Conservation (phyloP, 129 eudicot genomes). For the Lactuca sativa region DNA sequence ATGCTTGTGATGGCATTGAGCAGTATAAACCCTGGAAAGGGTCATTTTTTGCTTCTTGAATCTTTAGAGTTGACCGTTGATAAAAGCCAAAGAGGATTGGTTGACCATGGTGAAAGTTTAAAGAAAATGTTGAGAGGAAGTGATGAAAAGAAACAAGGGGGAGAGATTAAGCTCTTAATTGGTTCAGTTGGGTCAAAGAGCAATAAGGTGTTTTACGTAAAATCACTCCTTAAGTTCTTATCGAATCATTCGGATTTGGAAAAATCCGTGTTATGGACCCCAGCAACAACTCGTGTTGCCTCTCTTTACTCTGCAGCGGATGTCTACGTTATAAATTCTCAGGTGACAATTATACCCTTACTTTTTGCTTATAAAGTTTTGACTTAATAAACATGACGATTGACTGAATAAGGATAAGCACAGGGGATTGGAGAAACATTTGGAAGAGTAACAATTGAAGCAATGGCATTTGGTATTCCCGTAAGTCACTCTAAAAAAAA, state of each 20-base stretch:
- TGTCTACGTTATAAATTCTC: constrained; percentile 89
- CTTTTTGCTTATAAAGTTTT: neutral
- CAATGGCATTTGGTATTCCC: constrained; percentile 98
- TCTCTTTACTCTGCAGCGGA: constrained; percentile 95
- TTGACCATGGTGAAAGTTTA: constrained; percentile 45
- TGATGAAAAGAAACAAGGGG: constrained; percentile 27
- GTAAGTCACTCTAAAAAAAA: constrained; percentile 33
- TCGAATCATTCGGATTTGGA: constrained; percentile 61
- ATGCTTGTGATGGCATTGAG: constrained; percentile 88
- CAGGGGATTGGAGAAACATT: constrained; percentile 97
- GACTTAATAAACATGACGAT: constrained; percentile 4
- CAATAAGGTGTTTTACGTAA: constrained; percentile 82
- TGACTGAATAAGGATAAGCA: neutral
- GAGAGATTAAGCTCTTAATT: constrained; percentile 66
- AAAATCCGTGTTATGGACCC: constrained; percentile 84
- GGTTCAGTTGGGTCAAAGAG: constrained; percentile 98
- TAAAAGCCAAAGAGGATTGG: constrained; percentile 26
- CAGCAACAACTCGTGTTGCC: constrained; percentile 94
- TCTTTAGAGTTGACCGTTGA: constrained; percentile 47
- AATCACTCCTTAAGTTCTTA: constrained; percentile 53
- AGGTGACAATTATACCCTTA: constrained; percentile 41
- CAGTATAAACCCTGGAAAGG: constrained; percentile 95
- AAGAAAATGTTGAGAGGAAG: constrained; percentile 42
- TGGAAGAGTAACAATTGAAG: constrained; percentile 98
- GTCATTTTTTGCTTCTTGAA: constrained; percentile 85